phyloP scores from a whole-genome alignment of 805 yeast genomes.

The Yamadazyma tumulicola region DNA sequence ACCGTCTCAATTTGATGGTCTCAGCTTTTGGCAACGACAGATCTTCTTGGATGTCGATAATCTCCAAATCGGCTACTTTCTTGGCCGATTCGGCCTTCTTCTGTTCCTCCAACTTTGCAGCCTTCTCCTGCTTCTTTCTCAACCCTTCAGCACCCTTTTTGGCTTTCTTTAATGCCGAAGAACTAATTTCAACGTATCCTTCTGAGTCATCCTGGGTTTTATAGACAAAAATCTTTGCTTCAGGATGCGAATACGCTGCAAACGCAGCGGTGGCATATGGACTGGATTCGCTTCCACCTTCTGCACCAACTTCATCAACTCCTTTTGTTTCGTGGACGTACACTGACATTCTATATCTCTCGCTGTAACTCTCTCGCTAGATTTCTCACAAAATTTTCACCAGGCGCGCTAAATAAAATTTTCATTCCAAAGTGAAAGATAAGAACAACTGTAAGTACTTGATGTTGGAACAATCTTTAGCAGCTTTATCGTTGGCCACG shows the following conservation, averaged over 20 bases:
- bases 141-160: slow-evolving; percentile 92
- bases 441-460: too few relatives aligned
- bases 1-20: slow-evolving; percentile 59
- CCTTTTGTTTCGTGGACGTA: slow-evolving; percentile 79
- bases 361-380: not conserved
- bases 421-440: too few relatives aligned
- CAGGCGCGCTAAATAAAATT: too few relatives aligned
- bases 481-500: slow-evolving; percentile 59
- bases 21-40: slow-evolving; percentile 64
- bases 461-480: slow-evolving; percentile 68
- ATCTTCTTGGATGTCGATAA: slow-evolving; percentile 72
- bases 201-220: slow-evolving; percentile 54
- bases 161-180: slow-evolving; percentile 93
- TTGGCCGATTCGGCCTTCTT: slow-evolving; percentile 63
- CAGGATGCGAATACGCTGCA: slow-evolving; percentile 57
- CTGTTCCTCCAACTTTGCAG: slow-evolving; percentile 54
- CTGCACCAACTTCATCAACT: slow-evolving; percentile 50
- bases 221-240: slow-evolving; percentile 57
- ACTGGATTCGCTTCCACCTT: slow-evolving; percentile 56
- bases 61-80: slow-evolving; percentile 71
- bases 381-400: slow-evolving; percentile 4
- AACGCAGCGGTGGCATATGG: slow-evolving; percentile 85
- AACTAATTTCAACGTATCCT: slow-evolving; percentile 71
- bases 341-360: slow-evolving; percentile 31
- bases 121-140: slow-evolving; percentile 75